Conservation (phyloP, 164 flowering plant species). For the Cinnamomum micranthum region DNA sequence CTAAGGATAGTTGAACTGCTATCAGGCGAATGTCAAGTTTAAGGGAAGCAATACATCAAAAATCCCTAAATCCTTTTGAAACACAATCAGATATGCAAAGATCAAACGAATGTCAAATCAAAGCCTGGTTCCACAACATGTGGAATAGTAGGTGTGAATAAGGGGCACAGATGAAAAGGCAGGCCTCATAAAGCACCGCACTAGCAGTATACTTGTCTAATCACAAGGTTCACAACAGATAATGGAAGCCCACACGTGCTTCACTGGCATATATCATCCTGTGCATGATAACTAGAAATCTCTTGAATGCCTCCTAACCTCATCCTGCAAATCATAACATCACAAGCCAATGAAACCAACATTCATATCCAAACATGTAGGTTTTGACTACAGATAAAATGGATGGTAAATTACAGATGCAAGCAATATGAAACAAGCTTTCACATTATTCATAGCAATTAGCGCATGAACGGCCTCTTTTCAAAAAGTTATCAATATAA, state of each 20-base stretch:
- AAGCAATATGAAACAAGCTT: neutral
- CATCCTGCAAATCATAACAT: conserved; percentile 11
- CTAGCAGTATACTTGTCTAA: neutral
- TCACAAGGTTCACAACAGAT: neutral
- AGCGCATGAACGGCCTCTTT: neutral
- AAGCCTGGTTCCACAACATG: no score
- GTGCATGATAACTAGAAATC: conserved; percentile 6
- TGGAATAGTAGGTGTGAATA: no score
- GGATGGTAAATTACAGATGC: neutral
- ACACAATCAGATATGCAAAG: no score
- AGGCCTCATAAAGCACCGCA: no score
- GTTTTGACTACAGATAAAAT: neutral
- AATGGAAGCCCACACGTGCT: neutral
- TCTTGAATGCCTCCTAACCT: conserved; percentile 10
- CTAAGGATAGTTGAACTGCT: no score
- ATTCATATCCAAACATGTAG: neutral
- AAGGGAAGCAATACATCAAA: no score
- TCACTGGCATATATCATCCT: neutral
- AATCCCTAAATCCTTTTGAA: no score
- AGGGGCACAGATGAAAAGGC: no score
- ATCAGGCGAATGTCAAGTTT: no score
- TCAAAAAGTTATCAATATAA: no score
- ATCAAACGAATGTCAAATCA: no score
- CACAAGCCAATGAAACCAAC: neutral
- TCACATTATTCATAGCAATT: neutral